Conservation (phyloP, 1,284 basidiomycete species). For the Melampsora abietis-canadensis region DNA sequence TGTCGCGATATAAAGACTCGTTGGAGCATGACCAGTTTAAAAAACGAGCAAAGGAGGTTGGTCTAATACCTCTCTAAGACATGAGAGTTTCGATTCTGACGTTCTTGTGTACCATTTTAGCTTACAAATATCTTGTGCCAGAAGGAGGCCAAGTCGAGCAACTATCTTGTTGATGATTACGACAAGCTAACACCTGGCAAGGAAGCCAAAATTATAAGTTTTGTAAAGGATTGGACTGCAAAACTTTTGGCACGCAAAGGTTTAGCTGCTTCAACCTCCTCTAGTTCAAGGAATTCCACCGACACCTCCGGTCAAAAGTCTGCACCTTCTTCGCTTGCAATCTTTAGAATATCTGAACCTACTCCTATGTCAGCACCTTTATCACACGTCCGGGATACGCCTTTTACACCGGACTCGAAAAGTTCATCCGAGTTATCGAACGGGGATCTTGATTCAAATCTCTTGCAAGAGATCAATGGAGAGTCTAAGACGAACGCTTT, state of each 20-base stretch:
- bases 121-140: constrained; percentile 75
- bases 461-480: not conserved
- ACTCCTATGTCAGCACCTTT: not conserved
- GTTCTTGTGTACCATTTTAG: constrained; percentile 53
- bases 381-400: not conserved
- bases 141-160: constrained; percentile 87
- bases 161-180: constrained; percentile 67
- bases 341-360: not conserved
- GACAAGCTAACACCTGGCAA: constrained; percentile 81
- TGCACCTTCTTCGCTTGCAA: not conserved
- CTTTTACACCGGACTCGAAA: constrained; percentile 2
- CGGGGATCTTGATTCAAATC: not conserved
- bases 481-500: not conserved
- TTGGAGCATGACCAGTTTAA: constrained; percentile 87
- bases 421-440: not conserved
- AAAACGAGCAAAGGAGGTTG: constrained; percentile 87
- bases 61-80: constrained; percentile 48
- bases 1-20: constrained; percentile 80
- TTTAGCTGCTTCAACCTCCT: not conserved
- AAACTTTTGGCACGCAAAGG: constrained; percentile 48
- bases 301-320: not conserved
- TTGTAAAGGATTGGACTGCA: constrained; percentile 71
- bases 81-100: not conserved
- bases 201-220: constrained; percentile 82
- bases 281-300: constrained; percentile 19